Evolutionary conservation across 495 filamentous ascomycete species (phyloP).

Genomic region (Hypoxylon intermedium): DNA sequence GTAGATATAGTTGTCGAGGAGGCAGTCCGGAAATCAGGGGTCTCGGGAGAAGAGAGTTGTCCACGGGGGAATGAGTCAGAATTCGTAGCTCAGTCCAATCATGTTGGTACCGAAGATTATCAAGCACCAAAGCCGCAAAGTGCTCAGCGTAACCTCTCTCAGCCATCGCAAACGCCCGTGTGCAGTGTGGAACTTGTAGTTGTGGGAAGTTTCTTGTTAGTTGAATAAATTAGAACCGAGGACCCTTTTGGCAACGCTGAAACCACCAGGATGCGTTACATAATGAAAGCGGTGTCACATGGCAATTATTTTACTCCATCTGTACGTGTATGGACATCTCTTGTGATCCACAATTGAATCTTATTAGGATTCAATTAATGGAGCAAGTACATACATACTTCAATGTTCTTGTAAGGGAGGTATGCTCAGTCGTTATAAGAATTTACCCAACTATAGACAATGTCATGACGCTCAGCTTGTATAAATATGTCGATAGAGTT

Average conservation of each 20-base stretch:
- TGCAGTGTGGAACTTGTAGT: neutral
- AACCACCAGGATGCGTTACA: neutral
- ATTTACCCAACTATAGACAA: too few species aligned
- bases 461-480: neutral
- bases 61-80: constrained; percentile 60
- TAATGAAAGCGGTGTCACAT: constrained; percentile 25
- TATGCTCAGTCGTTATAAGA: too few species aligned
- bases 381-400: too few species aligned
- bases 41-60: constrained; percentile 53
- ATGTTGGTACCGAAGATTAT: constrained; percentile 87
- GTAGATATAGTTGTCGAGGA: constrained; percentile 82
- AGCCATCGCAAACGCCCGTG: constrained; percentile 30
- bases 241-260: constrained; percentile 24
- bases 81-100: constrained; percentile 76
- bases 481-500: neutral
- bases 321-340: too few species aligned
- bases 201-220: too few species aligned
- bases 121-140: constrained; percentile 71
- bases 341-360: too few species aligned
- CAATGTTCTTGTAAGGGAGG: too few species aligned
- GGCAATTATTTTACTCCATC: constrained; percentile 12
- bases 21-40: constrained; percentile 87
- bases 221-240: too few species aligned
- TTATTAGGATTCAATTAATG: too few species aligned
- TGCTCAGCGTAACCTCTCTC: constrained; percentile 35